phyloP scores from a whole-genome alignment of 495 filamentous ascomycete genomes.

The Tirmania nivea region DNA sequence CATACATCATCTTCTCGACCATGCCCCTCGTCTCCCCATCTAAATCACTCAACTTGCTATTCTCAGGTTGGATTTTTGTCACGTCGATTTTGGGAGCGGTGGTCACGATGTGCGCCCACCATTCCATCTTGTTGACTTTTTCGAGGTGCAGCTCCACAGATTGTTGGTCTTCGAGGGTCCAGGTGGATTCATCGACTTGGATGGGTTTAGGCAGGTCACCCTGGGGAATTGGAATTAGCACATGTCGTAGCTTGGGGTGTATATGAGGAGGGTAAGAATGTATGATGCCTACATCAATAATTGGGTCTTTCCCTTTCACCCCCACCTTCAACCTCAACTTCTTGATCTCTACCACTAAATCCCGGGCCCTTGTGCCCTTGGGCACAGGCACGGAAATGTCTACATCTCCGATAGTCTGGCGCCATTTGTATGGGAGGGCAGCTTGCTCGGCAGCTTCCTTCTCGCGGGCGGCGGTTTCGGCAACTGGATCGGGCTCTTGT shows the following conservation, averaged over 20 bases:
- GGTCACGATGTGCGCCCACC: slow-evolving; percentile 86
- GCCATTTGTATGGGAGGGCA: slow-evolving; percentile 90
- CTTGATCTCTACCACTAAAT: slow-evolving; percentile 64
- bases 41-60: slow-evolving; percentile 67
- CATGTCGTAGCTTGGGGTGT: neutral
- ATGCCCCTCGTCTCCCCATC: slow-evolving; percentile 92
- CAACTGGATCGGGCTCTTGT: slow-evolving; percentile 20
- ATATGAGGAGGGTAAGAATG: neutral
- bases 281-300: slow-evolving; percentile 45
- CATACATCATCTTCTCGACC: slow-evolving; percentile 99
- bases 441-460: slow-evolving; percentile 77
- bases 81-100: slow-evolving; percentile 76
- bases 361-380: slow-evolving; percentile 58
- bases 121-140: slow-evolving; percentile 92
- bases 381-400: slow-evolving; percentile 61
- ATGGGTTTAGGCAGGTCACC: slow-evolving; percentile 68
- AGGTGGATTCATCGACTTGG: slow-evolving; percentile 67
- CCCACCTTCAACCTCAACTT: slow-evolving; percentile 58
- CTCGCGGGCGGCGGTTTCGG: slow-evolving; percentile 48
- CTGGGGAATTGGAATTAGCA: slow-evolving; percentile 25
- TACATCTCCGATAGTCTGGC: slow-evolving; percentile 78
- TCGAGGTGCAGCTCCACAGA: slow-evolving; percentile 77
- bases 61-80: slow-evolving; percentile 83
- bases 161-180: slow-evolving; percentile 72
- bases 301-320: slow-evolving; percentile 68